A percentile compares a stretch with the other conserved stretches of the same genome.
These are phyloP conservation scores for Zygosaccharomyces gambellarensis DNA, from an alignment of 805 yeast genomes.

Conservation along the genomic window DNA sequence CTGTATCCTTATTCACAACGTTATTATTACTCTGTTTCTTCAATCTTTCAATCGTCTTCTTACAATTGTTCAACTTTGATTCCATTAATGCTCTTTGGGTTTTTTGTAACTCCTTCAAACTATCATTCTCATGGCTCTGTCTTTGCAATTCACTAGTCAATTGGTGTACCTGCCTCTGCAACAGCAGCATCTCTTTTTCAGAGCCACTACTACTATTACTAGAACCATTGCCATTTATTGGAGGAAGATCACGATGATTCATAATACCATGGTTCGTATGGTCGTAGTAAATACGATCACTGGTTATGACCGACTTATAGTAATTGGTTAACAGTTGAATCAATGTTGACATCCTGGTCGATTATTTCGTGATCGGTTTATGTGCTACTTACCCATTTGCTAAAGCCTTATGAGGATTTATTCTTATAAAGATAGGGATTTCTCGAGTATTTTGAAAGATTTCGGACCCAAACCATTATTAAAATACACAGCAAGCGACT, in stretches of 20 bases:
- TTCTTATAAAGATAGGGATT: not conserved
- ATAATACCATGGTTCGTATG: conserved; percentile 4
- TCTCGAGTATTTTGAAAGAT: not conserved
- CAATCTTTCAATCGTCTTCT: conserved; percentile 29
- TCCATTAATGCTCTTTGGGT: conserved; percentile 35
- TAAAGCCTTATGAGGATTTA: conserved; percentile 1
- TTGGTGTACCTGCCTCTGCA: conserved; percentile 36
- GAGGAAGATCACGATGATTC: conserved; percentile 1
- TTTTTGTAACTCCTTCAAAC: conserved; percentile 31
- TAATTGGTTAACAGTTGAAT: conserved; percentile 27
- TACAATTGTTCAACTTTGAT: conserved; percentile 35
- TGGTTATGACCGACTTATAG: conserved; percentile 27
- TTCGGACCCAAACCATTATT: not conserved
- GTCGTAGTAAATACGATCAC: conserved; percentile 25
- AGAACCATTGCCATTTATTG: not conserved
- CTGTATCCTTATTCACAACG: not conserved
- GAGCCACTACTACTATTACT: not conserved
- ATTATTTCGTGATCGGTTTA: not conserved
- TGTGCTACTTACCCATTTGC: not conserved
- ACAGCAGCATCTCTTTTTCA: conserved; percentile 31
- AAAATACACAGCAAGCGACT: not conserved
- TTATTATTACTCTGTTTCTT: conserved; percentile 15
- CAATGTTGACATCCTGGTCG: conserved; percentile 19
- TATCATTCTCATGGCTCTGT: conserved; percentile 31
- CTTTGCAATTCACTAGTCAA: conserved; percentile 33